A percentile compares a stretch with the other conserved stretches of the same genome.
Evolutionary conservation across 106 monocot species (phyloP).

Genomic region (Vanilla planifolia): DNA sequence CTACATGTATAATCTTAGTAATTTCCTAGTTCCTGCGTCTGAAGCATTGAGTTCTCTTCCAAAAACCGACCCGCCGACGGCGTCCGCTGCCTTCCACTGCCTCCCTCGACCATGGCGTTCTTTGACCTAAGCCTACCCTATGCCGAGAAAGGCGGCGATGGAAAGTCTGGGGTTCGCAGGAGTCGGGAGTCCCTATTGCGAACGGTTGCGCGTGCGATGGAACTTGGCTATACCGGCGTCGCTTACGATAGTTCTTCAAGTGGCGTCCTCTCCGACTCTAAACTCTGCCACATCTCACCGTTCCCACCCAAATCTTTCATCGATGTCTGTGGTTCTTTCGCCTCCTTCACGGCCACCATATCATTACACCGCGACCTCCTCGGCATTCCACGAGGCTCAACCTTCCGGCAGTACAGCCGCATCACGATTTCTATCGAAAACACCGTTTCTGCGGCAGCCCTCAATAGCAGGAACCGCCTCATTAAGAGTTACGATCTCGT

Average conservation of each 20-base stretch:
- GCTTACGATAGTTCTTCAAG: constrained; percentile 63
- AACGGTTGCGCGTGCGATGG: constrained; percentile 43
- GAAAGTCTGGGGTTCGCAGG: too few relatives aligned
- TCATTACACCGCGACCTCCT: constrained; percentile 36
- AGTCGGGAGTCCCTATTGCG: constrained; percentile 29
- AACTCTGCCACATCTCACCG: constrained; percentile 44
- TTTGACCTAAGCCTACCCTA: constrained; percentile 81
- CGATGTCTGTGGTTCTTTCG: constrained; percentile 19
- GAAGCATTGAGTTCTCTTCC: too few relatives aligned
- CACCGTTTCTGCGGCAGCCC: constrained; percentile 9
- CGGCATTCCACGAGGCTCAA: constrained; percentile 17
- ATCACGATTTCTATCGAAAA: constrained; percentile 35
- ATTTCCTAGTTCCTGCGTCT: too few relatives aligned
- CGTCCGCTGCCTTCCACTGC: not conserved
- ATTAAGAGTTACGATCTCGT: constrained; percentile 68
- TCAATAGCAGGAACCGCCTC: constrained; percentile 33
- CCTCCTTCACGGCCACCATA: constrained; percentile 25
- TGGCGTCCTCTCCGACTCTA: constrained; percentile 58
- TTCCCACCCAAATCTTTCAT: constrained; percentile 52
- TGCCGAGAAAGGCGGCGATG: constrained; percentile 19
- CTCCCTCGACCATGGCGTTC: constrained; percentile 45
- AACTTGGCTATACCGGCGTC: constrained; percentile 76
- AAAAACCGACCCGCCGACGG: too few relatives aligned
- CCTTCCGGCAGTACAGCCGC: constrained; percentile 56
- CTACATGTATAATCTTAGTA: too few relatives aligned